Evolutionary conservation across 106 monocot species (phyloP).

Genomic region (Iris macrosiphon): DNA sequence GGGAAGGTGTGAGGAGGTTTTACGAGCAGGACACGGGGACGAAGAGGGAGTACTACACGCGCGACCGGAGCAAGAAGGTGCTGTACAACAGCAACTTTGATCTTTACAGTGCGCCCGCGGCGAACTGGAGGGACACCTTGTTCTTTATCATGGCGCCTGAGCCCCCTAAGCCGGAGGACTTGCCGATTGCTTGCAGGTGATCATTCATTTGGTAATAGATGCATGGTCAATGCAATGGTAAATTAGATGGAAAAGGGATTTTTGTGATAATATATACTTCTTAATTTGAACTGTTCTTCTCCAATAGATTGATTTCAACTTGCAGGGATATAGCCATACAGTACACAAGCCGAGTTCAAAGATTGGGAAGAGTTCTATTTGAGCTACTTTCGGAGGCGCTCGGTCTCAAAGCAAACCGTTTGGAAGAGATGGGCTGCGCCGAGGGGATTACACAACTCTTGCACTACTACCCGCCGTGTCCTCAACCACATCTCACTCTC

Average conservation of each 20-base stretch:
- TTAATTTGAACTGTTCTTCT: too few species aligned
- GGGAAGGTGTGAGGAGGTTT: conserved; percentile 18
- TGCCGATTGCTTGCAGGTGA: conserved; percentile 6
- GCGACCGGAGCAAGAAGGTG: conserved; percentile 14
- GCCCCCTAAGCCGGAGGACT: conserved; percentile 1
- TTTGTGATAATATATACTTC: too few species aligned
- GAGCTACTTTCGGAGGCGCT: conserved; percentile 11
- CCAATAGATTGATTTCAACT: too few species aligned
- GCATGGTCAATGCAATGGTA: conserved; percentile 14
- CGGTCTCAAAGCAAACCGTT: conserved; percentile 17
- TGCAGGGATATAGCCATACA: conserved; percentile 12
- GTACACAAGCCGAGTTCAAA: conserved; percentile 1
- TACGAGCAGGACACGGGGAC: conserved; percentile 5
- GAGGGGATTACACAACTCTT: conserved; percentile 27
- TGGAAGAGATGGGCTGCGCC: conserved; percentile 47
- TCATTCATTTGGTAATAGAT: conserved; percentile 28
- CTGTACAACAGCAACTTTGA: conserved; percentile 12
- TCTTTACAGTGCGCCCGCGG: background rate
- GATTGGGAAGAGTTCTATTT: background rate
- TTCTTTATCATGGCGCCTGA: conserved; percentile 8
- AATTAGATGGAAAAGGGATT: too few species aligned
- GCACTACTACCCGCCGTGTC: conserved; percentile 74
- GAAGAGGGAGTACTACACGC: conserved; percentile 8
- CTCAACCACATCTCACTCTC: conserved; percentile 53
- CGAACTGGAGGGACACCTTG: conserved; percentile 20